Evolutionary conservation across 768 basidiomycete genomes (phyloP).

Genomic region (Trametes coccinea): DNA sequence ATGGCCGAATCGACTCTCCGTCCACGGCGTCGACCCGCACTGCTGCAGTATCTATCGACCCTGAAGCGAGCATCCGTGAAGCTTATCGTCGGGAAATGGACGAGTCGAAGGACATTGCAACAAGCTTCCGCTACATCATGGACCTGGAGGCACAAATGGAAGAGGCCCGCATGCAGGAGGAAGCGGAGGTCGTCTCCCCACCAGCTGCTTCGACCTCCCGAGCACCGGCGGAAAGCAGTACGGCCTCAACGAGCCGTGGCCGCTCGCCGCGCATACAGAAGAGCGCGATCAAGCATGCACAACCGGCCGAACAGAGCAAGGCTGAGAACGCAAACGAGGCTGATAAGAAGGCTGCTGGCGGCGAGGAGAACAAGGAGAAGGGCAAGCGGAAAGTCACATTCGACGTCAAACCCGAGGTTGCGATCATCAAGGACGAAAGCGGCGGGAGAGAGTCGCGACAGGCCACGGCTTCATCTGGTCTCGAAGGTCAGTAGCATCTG

Average conservation of each 20-base stretch:
- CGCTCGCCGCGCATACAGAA: constrained; percentile 17
- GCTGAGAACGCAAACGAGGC: background rate
- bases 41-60: constrained; percentile 22
- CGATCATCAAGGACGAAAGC: constrained; percentile 45
- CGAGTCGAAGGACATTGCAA: constrained; percentile 45
- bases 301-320: constrained; percentile 11
- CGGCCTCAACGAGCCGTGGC: background rate
- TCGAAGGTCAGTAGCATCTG: constrained; percentile 44
- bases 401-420: constrained; percentile 59
- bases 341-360: background rate
- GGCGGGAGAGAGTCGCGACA: constrained; percentile 34
- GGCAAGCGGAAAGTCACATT: constrained; percentile 74
- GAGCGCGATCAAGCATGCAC: constrained; percentile 29
- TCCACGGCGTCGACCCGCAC: constrained; percentile 30
- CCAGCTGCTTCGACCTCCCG: constrained; percentile 7
- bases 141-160: constrained; percentile 44
- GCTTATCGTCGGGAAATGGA: constrained; percentile 51
- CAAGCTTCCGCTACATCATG: constrained; percentile 49
- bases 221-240: background rate
- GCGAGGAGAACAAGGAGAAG: constrained; percentile 35
- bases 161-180: constrained; percentile 18
- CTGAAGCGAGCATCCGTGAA: constrained; percentile 31
- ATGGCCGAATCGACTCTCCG: constrained; percentile 24
- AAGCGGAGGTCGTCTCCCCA: constrained; percentile 12
- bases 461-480: constrained; percentile 2